Evolutionary conservation across 83 land plant species (phyloP).

Genomic region (Picea abies): DNA sequence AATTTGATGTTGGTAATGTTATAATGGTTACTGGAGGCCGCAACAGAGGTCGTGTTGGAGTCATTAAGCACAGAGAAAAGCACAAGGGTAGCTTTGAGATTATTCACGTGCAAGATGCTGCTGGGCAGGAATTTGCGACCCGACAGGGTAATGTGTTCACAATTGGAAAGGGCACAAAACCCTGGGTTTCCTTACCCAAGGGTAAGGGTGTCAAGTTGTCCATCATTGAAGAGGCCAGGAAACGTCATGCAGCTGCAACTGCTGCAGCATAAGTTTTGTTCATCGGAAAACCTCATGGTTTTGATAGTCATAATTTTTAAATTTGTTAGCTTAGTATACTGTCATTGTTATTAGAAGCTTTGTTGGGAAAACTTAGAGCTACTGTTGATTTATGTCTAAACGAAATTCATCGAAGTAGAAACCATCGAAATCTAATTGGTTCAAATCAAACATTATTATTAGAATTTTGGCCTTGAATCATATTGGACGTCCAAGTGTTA

Average conservation of each 20-base stretch:
- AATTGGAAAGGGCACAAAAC: slow-evolving; percentile 85
- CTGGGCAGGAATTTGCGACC: slow-evolving; percentile 86
- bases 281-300: no score
- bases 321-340: no score
- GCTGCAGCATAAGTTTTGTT: no score
- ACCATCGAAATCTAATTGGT: no score
- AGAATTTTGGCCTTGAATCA: no score
- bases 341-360: no score
- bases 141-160: slow-evolving; percentile 83
- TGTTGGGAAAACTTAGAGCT: no score
- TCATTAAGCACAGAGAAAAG: slow-evolving; percentile 88
- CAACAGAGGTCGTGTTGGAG: slow-evolving; percentile 87
- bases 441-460: no score
- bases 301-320: no score
- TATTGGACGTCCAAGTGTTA: no score
- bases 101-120: slow-evolving; percentile 75
- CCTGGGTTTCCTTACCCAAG: slow-evolving; percentile 83
- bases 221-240: slow-evolving; percentile 86
- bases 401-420: no score
- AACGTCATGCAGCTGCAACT: slow-evolving; percentile 36
- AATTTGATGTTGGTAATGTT: slow-evolving; percentile 92
- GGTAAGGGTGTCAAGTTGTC: slow-evolving; percentile 88
- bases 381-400: no score
- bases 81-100: slow-evolving; percentile 93
- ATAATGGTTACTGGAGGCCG: slow-evolving; percentile 96